These are phyloP conservation scores for Fomitiporia mediterranea DNA, from an alignment of 1,284 basidiomycete genomes.

Conservation along the genomic window DNA sequence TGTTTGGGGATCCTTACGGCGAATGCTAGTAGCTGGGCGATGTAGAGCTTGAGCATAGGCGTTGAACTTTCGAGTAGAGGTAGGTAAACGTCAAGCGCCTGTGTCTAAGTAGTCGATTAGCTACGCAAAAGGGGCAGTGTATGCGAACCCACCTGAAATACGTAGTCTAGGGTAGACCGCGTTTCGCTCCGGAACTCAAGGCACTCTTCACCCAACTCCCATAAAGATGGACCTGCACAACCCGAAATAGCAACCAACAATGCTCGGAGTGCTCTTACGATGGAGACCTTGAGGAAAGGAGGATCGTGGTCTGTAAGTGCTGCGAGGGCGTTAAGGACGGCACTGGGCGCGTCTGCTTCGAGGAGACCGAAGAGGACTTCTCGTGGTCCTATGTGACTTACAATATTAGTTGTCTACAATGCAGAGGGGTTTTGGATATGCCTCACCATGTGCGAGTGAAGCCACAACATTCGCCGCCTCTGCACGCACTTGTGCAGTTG, in stretches of 20 bases:
- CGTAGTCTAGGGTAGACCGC: slow-evolving; percentile 47
- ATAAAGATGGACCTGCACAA: slow-evolving; percentile 57
- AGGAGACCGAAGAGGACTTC: slow-evolving; percentile 54
- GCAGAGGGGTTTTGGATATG: background rate
- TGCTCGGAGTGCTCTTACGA: slow-evolving; percentile 56
- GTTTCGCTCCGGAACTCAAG: slow-evolving; percentile 47
- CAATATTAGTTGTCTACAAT: background rate
- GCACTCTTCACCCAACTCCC: slow-evolving; percentile 50
- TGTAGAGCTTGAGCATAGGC: slow-evolving; percentile 38
- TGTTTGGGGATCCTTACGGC: slow-evolving; percentile 50
- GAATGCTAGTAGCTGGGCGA: slow-evolving; percentile 54
- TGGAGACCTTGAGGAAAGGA: slow-evolving; percentile 45
- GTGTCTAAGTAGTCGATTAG: slow-evolving; percentile 34
- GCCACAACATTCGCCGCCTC: slow-evolving; percentile 72
- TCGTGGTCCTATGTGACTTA: slow-evolving; percentile 44
- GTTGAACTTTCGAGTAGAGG: slow-evolving; percentile 50
- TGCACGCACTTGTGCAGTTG: slow-evolving; percentile 46
- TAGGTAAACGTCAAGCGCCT: slow-evolving; percentile 60
- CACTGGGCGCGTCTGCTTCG: slow-evolving; percentile 47
- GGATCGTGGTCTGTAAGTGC: slow-evolving; percentile 37
- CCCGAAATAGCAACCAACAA: slow-evolving; percentile 54
- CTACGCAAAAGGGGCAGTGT: background rate
- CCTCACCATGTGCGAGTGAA: slow-evolving; percentile 61
- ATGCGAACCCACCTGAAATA: slow-evolving; percentile 49
- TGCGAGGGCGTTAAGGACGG: slow-evolving; percentile 54